Evolutionary conservation across 345 rosid genomes (phyloP).

Genomic region (Heritiera littoralis): DNA sequence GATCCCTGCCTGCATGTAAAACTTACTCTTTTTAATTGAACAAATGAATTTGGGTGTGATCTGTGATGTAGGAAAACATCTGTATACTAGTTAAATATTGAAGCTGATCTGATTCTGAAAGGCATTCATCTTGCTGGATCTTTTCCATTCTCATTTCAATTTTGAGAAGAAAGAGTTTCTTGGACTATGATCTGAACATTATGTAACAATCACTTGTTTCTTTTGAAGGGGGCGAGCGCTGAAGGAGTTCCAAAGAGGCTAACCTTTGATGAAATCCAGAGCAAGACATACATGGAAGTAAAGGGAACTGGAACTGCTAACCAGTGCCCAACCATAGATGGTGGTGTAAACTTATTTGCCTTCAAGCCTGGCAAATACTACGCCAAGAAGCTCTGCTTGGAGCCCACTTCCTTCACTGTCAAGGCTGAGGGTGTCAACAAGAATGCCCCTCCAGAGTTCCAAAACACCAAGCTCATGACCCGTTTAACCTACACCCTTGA

Average conservation of each 20-base stretch:
- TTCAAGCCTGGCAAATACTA: slow-evolving; percentile 83
- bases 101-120: neutral
- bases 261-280: slow-evolving; percentile 89
- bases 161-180: neutral
- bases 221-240: slow-evolving; percentile 76
- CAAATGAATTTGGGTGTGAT: too few relatives aligned
- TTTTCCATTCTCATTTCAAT: neutral
- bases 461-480: slow-evolving; percentile 95
- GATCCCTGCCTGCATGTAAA: neutral
- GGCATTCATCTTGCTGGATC: neutral
- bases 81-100: neutral
- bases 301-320: slow-evolving; percentile 95
- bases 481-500: slow-evolving; percentile 95
- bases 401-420: slow-evolving; percentile 97
- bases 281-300: slow-evolving; percentile 94
- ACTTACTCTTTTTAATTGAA: too few relatives aligned
- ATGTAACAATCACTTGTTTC: neutral
- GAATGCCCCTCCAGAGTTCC: slow-evolving; percentile 88
- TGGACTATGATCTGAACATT: neutral
- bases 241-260: slow-evolving; percentile 90
- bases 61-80: too few relatives aligned
- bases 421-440: slow-evolving; percentile 83
- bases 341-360: slow-evolving; percentile 71
- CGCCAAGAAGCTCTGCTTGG: slow-evolving; percentile 85
- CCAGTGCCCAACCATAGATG: slow-evolving; percentile 85